A percentile compares a stretch with the other conserved stretches of the same genome.
These are phyloP conservation scores for Ophiorrhiza pumila DNA, from an alignment of 257 asterid species.

Conservation along the genomic window DNA sequence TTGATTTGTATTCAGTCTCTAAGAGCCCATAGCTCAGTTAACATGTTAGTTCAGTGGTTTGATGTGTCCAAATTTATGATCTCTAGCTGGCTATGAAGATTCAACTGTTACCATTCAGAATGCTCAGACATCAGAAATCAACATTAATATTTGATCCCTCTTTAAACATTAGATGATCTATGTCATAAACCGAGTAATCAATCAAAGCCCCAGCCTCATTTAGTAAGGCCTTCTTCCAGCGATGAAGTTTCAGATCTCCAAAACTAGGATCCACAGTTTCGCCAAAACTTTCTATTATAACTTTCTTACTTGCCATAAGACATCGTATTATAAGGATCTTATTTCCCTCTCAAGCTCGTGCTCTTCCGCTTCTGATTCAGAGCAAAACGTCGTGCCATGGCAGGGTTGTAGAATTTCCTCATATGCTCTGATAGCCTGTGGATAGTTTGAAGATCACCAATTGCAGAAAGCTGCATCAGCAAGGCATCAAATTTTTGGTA, in stretches of 20 bases:
- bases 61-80: neutral
- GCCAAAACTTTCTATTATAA: neutral
- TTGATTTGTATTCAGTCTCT: too few species aligned
- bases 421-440: conserved; percentile 77
- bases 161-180: neutral
- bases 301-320: neutral
- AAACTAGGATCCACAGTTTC: neutral
- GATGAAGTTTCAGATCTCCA: neutral
- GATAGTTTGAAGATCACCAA: conserved; percentile 67
- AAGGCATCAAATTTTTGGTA: conserved; percentile 62
- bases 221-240: neutral
- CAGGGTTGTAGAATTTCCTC: conserved; percentile 80
- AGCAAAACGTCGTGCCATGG: conserved; percentile 85
- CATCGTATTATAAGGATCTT: conserved; percentile 8
- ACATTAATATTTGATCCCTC: neutral
- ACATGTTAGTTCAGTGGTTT: neutral
- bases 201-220: neutral
- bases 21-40: neutral
- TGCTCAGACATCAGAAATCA: neutral
- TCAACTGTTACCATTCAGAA: neutral
- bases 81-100: neutral
- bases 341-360: conserved; percentile 61
- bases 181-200: neutral
- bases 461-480: conserved; percentile 56
- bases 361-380: conserved; percentile 67